Percentiles rank a stretch among this genome's conserved stretches.
These are phyloP conservation scores for Tilletia setariae DNA, from an alignment of 1,284 basidiomycete species.

Conservation along the genomic window DNA sequence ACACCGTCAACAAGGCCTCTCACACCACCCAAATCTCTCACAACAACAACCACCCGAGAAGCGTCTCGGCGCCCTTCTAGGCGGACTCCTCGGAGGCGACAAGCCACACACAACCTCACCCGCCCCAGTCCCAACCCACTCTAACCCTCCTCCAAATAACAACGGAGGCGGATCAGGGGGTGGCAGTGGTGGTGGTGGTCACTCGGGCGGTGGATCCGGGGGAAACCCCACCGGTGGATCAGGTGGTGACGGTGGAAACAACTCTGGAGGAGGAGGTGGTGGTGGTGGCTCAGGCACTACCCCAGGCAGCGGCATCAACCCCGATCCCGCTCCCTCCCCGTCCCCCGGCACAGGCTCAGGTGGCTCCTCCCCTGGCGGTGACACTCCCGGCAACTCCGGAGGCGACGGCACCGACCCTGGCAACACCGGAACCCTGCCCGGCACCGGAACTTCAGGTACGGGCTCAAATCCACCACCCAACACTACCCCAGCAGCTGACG, in stretches of 20 bases:
- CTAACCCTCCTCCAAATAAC: background rate
- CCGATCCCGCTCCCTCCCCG: no score
- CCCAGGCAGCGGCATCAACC: no score
- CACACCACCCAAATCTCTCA: background rate
- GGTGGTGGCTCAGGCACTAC: no score
- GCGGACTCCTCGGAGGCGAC: background rate
- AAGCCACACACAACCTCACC: background rate
- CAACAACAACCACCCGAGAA: background rate
- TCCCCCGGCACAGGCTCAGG: no score
- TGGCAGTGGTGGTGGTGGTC: background rate
- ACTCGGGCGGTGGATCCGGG: background rate
- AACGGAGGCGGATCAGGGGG: background rate
- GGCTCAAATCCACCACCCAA: background rate
- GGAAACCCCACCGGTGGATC: background rate
- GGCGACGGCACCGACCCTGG: background rate
- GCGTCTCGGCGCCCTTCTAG: conserved; percentile 1
- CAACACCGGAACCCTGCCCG: background rate
- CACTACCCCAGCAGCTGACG: background rate
- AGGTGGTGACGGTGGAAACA: background rate
- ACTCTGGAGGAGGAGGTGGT: no score
- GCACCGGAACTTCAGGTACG: background rate
- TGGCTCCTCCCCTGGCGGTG: background rate
- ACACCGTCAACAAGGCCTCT: background rate
- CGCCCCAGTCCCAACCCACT: background rate
- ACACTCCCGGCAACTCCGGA: background rate